Evolutionary conservation across 106 monocot species (phyloP).

Genomic region (Acorus gramineus): DNA sequence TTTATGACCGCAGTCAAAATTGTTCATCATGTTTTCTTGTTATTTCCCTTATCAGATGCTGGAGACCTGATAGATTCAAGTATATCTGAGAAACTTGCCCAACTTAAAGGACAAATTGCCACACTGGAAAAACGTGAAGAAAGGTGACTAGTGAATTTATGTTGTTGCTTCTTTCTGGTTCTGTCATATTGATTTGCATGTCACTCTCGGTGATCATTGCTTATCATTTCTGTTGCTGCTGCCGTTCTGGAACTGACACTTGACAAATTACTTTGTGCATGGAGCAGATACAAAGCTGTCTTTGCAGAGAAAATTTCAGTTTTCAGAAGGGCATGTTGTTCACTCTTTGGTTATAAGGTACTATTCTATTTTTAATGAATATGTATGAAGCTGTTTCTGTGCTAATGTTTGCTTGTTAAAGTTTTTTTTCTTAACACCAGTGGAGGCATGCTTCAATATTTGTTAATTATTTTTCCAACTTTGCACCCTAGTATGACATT

Average conservation of each 20-base stretch:
- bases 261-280: neutral
- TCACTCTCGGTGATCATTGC: too few relatives aligned
- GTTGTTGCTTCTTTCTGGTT: neutral
- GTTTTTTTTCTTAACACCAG: too few relatives aligned
- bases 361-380: neutral
- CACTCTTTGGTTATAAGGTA: slow-evolving; percentile 98
- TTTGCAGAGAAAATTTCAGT: slow-evolving; percentile 98
- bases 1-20: too few relatives aligned
- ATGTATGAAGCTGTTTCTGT: neutral
- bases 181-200: neutral
- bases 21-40: too few relatives aligned
- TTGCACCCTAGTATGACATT: too few relatives aligned
- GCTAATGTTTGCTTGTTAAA: too few relatives aligned
- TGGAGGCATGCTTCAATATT: too few relatives aligned
- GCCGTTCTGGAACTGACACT: too few relatives aligned
- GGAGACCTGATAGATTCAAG: slow-evolving; percentile 49
- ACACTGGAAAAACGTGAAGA: slow-evolving; percentile 96
- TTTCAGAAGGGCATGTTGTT: slow-evolving; percentile 95
- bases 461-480: too few relatives aligned
- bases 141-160: slow-evolving; percentile 31
- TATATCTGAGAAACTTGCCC: slow-evolving; percentile 78
- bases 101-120: slow-evolving; percentile 96
- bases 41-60: slow-evolving; percentile 28
- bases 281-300: slow-evolving; percentile 85
- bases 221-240: too few relatives aligned